These are phyloP conservation scores for Metarhizium rileyi DNA, from an alignment of 2,329 filamentous ascomycete species.

Conservation along the genomic window DNA sequence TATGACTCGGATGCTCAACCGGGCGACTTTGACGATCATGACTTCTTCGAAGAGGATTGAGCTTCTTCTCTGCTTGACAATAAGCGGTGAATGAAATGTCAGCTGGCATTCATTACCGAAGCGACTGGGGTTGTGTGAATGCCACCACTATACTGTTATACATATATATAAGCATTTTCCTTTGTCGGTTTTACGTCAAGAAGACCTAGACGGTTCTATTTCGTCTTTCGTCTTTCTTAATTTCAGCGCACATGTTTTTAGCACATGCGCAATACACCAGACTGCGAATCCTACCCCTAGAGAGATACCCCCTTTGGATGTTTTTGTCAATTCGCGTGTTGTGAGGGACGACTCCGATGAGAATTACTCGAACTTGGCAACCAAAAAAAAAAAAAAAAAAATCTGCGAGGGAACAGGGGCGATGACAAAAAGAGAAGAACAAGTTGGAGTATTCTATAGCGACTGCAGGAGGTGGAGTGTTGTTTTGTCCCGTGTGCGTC, in stretches of 20 bases:
- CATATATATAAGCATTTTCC: not conserved
- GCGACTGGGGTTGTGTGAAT: not conserved
- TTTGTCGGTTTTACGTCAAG: not conserved
- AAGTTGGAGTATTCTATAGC: not conserved
- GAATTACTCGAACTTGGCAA: not conserved
- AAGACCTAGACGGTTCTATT: conserved; percentile 3
- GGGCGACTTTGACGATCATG: conserved; percentile 49
- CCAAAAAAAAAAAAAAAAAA: not conserved
- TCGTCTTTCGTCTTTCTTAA: not conserved
- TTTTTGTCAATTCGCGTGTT: conserved; percentile 5
- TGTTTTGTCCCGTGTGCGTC: conserved; percentile 2
- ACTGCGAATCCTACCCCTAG: conserved; percentile 23
- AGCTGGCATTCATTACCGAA: not conserved
- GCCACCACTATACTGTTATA: not conserved
- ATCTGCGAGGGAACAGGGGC: not conserved
- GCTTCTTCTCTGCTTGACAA: not conserved
- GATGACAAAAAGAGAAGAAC: not conserved
- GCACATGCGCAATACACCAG: conserved; percentile 10
- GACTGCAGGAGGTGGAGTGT: not conserved
- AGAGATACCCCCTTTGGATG: conserved; percentile 31
- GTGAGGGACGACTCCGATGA: not conserved
- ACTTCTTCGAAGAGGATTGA: conserved; percentile 45
- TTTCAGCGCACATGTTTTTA: not conserved
- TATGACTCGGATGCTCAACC: conserved; percentile 54
- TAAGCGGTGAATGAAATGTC: not conserved